Base-by-base conservation (phyloP, 805 yeast species). In the Komagataella kurtzmanii region DNA sequence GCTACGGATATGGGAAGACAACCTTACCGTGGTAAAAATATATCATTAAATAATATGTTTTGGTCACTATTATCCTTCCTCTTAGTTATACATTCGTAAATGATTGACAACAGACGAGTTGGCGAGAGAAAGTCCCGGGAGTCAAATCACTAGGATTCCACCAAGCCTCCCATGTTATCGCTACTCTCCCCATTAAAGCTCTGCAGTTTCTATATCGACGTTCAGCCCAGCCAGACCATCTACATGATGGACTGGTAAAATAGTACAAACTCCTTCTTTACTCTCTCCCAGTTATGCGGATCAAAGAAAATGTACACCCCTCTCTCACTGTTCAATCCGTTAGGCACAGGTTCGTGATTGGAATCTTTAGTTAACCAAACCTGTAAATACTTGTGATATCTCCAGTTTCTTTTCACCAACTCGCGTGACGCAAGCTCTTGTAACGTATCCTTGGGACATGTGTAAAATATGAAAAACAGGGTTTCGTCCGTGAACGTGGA, bases 291-390 rank as follows among this genome's bases (percentile, higher is more conserved):
- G 55, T 86, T 80, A 58, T 83, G 87, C 3, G 98, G 97, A 62
- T 93, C 98, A 64, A 93, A 93, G 65, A 93, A 91, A 21, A 90
- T 83, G 64, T 93, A 93, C 7, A 89, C 81, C 1, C 99, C 98
- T 55, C 91, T 78, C 68, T 93, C 99, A 52, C 90, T 88, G 43
- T 72, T 76, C 21, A 24, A 10, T 44, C 83, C 84, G 40, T 85
- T 79, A 54, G 88, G 87, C 14, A 87, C 78, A 1, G 97, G 97
- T 65, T 91, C 98, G 55, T 82, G 81, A 59, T 80, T 79, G 24
- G 95, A 86, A 61, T 89, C 97, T 66, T 93, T 93, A 10, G 99
- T 93, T 54, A 93, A 71, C 99, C 99, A 93, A 50, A 93, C 89
- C 69, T 90, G 95, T 52, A 93, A 76, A 55, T 88, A 96, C 68